phyloP scores from a whole-genome alignment of 768 basidiomycete genomes.

The Clavaria fumosa region DNA sequence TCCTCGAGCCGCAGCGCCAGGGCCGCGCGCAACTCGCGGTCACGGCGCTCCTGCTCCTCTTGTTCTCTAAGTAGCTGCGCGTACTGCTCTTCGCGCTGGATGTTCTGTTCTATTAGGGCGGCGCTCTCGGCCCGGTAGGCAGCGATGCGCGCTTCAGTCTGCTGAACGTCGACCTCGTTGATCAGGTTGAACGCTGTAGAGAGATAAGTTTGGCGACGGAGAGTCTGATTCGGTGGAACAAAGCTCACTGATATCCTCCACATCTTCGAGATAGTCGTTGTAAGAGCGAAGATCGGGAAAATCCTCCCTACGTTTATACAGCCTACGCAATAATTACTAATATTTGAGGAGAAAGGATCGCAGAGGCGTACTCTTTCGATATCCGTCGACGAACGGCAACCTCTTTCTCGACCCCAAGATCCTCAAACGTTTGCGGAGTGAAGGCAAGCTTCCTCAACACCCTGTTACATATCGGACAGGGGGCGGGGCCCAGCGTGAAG shows the following conservation, averaged over 20 bases:
- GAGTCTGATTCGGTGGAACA: conserved; percentile 3
- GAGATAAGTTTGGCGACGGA: conserved; percentile 5
- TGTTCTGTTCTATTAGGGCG: conserved; percentile 67
- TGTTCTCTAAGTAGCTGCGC: conserved; percentile 56
- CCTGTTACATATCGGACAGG: conserved; percentile 86
- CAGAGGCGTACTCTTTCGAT: conserved; percentile 60
- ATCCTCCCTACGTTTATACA: conserved; percentile 88
- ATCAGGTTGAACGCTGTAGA: conserved; percentile 87
- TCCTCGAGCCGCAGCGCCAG: conserved; percentile 56
- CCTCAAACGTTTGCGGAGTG: conserved; percentile 88
- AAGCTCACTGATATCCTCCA: conserved; percentile 63
- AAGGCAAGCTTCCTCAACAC: conserved; percentile 88
- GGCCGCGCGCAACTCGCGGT: conserved; percentile 52
- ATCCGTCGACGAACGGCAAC: conserved; percentile 78
- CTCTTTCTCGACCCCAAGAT: conserved; percentile 86
- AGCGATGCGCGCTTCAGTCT: conserved; percentile 74
- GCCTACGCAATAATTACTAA: conserved; percentile 31
- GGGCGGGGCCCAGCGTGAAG: conserved; percentile 90
- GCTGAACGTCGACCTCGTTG: conserved; percentile 63
- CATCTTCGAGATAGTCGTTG: conserved; percentile 93
- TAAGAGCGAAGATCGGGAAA: conserved; percentile 67
- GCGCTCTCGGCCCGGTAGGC: conserved; percentile 72
- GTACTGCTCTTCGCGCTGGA: conserved; percentile 68
- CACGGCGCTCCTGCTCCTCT: conserved; percentile 63
- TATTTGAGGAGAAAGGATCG: background rate